Percentiles rank a stretch among this genome's conserved stretches.
Conservation (phyloP, 768 basidiomycete genomes). For the Mycena polygramma region DNA sequence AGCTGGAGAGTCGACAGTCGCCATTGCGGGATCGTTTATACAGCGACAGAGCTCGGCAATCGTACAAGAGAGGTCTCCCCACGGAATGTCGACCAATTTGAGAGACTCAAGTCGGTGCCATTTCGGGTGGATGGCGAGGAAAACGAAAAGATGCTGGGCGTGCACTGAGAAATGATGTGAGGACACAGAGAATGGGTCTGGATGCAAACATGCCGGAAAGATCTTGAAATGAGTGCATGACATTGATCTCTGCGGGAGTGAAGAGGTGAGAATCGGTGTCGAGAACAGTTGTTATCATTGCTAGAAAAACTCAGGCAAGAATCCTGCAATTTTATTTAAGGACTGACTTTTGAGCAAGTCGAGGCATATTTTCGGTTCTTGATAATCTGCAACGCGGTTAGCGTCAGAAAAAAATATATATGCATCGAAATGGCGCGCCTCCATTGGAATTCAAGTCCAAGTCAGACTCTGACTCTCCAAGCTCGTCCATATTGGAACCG, state of each 20-base stretch:
- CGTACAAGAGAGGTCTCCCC: conserved; percentile 6
- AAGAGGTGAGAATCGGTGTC: conserved; percentile 13
- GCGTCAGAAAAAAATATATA: background rate
- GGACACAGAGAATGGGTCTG: background rate
- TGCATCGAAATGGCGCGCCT: background rate
- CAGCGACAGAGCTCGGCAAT: conserved; percentile 20
- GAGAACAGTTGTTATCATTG: conserved; percentile 26
- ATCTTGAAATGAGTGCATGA: background rate
- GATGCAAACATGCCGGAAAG: background rate
- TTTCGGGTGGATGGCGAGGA: conserved; percentile 20
- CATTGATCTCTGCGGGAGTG: background rate
- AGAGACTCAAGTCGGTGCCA: conserved; percentile 27
- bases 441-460: conserved; percentile 25
- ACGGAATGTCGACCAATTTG: conserved; percentile 12
- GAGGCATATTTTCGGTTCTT: conserved; percentile 18
- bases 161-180: conserved; percentile 6
- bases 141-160: conserved; percentile 29
- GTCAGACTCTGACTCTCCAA: conserved; percentile 16
- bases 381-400: conserved; percentile 1
- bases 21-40: background rate
- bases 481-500: conserved; percentile 7
- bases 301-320: conserved; percentile 7
- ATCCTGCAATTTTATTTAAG: no score
- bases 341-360: conserved; percentile 27
- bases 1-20: background rate